These are phyloP conservation scores for Perkinsus chesapeaki DNA, from an alignment of 169 alveolate genomes.

Conservation along the genomic window DNA sequence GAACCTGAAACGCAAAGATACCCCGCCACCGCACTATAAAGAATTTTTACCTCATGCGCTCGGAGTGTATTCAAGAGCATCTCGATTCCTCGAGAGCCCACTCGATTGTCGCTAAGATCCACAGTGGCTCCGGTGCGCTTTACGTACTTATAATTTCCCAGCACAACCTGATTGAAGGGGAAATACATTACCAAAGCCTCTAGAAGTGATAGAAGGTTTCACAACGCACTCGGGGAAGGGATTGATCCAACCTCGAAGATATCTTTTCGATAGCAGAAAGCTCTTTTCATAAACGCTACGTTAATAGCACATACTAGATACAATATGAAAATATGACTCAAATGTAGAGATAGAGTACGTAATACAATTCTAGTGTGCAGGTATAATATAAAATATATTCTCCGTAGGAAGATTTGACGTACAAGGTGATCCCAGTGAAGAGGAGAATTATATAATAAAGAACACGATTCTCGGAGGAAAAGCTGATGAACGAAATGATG, in stretches of 20 bases:
- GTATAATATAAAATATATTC: too few species aligned
- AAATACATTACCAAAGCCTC: not conserved
- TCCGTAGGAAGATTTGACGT: too few species aligned
- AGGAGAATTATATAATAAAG: too few species aligned
- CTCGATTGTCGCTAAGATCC: not conserved
- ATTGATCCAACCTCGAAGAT: not conserved
- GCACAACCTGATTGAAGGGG: not conserved
- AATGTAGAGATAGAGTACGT: too few species aligned
- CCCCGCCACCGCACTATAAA: not conserved
- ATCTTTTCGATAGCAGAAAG: too few species aligned
- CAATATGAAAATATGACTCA: too few species aligned
- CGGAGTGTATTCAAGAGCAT: not conserved
- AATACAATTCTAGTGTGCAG: too few species aligned
- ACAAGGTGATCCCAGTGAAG: too few species aligned
- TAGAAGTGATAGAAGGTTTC: not conserved
- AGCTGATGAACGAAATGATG: too few species aligned
- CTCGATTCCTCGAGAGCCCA: not conserved
- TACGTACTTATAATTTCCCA: not conserved
- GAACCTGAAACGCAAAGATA: not conserved
- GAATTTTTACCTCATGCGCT: not conserved
- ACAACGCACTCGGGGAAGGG: not conserved
- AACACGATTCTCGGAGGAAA: too few species aligned
- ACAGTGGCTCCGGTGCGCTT: not conserved
- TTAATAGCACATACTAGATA: too few species aligned
- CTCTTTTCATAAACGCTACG: too few species aligned